Conservation (phyloP, 345 rosid genomes). For the Geranium rotundifolium region DNA sequence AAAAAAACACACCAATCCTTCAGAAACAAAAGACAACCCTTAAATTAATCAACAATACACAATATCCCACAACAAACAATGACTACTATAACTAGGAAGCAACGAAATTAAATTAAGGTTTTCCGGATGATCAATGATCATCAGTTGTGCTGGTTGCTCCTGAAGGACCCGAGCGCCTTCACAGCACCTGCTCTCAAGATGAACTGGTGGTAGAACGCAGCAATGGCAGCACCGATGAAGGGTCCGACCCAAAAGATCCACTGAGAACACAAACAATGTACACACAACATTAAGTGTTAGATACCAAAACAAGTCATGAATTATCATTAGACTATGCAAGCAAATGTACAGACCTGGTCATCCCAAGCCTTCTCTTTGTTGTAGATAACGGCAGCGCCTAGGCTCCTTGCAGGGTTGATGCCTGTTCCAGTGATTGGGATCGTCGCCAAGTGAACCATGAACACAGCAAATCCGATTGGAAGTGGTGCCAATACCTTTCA, state of each 20-base stretch:
- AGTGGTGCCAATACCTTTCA: constrained; percentile 79
- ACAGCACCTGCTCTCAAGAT: constrained; percentile 72
- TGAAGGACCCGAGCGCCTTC: constrained; percentile 78
- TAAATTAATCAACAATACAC: too few species aligned
- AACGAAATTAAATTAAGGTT: too few species aligned
- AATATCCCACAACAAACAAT: too few species aligned
- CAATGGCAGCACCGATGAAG: constrained; percentile 70
- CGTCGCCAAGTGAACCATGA: constrained; percentile 90
- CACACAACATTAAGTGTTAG: neutral
- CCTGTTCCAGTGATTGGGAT: constrained; percentile 85
- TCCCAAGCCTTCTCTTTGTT: constrained; percentile 53
- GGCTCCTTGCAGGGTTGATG: constrained; percentile 77
- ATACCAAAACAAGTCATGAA: too few species aligned
- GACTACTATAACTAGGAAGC: too few species aligned
- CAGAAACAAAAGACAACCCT: too few species aligned
- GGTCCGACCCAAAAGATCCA: constrained; percentile 96
- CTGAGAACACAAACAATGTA: too few species aligned
- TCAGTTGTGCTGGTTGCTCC: constrained; percentile 51
- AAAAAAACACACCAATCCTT: too few species aligned
- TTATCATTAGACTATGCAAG: too few species aligned
- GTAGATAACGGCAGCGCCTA: constrained; percentile 70
- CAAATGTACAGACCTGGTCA: constrained; percentile 38
- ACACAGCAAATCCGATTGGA: constrained; percentile 82
- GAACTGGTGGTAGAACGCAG: constrained; percentile 80
- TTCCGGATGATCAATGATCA: too few species aligned